A percentile compares a stretch with the other conserved stretches of the same genome.
These are phyloP conservation scores for Austroboletus novae-zelandiae DNA, from an alignment of 1,284 basidiomycete genomes.

Conservation along the genomic window DNA sequence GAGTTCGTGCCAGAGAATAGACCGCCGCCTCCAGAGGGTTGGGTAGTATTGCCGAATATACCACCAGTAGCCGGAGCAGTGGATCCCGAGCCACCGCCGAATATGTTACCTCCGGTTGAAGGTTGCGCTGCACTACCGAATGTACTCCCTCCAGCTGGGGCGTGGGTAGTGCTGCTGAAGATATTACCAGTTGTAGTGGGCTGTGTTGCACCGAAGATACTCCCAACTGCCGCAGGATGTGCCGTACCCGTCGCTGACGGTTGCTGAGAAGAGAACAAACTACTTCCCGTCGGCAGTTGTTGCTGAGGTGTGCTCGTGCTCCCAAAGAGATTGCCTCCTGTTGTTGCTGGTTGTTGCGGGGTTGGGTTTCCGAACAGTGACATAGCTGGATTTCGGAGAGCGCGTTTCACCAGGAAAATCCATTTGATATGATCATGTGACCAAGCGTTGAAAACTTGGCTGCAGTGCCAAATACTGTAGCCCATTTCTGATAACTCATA, in stretches of 20 bases:
- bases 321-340: too few species aligned
- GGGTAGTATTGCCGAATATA: not conserved
- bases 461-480: too few species aligned
- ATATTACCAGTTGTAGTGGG: too few species aligned
- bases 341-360: conserved; percentile 8
- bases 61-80: too few species aligned
- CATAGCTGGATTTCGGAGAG: too few species aligned
- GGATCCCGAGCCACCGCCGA: conserved; percentile 6
- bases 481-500: too few species aligned
- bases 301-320: too few species aligned
- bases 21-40: conserved; percentile 22
- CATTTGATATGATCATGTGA: too few species aligned
- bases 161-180: conserved; percentile 5
- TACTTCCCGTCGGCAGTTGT: conserved; percentile 10
- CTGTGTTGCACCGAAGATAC: conserved; percentile 10
- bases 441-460: too few species aligned
- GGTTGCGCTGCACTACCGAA: conserved; percentile 21
- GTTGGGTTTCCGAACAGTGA: conserved; percentile 18
- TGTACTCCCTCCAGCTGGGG: conserved; percentile 15
- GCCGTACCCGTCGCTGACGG: conserved; percentile 16
- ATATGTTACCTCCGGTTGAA: conserved; percentile 17
- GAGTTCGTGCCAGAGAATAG: conserved; percentile 22
- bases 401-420: too few species aligned
- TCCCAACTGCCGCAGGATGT: conserved; percentile 7
- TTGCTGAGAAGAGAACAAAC: conserved; percentile 20